These are phyloP conservation scores for Suhomyces bokatorum DNA, from an alignment of 1,139 yeast genomes.

Conservation along the genomic window DNA sequence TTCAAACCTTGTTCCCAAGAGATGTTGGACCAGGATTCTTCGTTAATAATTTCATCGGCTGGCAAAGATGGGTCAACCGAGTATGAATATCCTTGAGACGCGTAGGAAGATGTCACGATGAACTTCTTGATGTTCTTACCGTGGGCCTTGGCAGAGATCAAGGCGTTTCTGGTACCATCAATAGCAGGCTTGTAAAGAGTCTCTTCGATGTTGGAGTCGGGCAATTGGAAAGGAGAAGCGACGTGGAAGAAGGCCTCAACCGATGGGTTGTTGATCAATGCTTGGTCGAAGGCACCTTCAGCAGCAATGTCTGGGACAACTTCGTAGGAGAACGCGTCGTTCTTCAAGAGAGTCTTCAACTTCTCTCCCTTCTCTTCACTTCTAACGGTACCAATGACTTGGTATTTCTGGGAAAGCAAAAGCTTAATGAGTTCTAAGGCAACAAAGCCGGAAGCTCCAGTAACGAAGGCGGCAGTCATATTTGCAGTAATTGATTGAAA, in stretches of 20 bases:
- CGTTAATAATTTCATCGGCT: background rate
- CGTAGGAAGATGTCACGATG: slow-evolving; percentile 1
- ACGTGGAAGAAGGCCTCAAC: slow-evolving; percentile 2
- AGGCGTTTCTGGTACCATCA: slow-evolving; percentile 3
- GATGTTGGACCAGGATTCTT: slow-evolving; percentile 1
- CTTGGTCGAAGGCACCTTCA: slow-evolving; percentile 8
- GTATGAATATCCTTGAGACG: background rate
- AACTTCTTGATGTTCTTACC: slow-evolving; percentile 4
- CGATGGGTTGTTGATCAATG: slow-evolving; percentile 1
- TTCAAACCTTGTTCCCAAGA: slow-evolving; percentile 1
- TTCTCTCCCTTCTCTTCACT: slow-evolving; percentile 1
- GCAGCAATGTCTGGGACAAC: slow-evolving; percentile 23
- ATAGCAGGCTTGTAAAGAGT: slow-evolving; percentile 2
- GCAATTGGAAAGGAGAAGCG: background rate
- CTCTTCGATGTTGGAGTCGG: background rate
- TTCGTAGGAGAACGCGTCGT: slow-evolving; percentile 26
- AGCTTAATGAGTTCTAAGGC: slow-evolving; percentile 37
- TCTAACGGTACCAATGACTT: slow-evolving; percentile 62
- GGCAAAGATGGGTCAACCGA: background rate
- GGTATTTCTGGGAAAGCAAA: slow-evolving; percentile 40
- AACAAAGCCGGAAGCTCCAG: slow-evolving; percentile 43
- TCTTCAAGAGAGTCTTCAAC: slow-evolving; percentile 17
- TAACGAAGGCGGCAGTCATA: slow-evolving; percentile 28
- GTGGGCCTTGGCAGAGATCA: slow-evolving; percentile 1
- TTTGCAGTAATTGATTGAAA: too few species aligned